These are phyloP conservation scores for Cryphonectria japonica DNA, from an alignment of 2,329 filamentous ascomycete genomes.

Conservation along the genomic window DNA sequence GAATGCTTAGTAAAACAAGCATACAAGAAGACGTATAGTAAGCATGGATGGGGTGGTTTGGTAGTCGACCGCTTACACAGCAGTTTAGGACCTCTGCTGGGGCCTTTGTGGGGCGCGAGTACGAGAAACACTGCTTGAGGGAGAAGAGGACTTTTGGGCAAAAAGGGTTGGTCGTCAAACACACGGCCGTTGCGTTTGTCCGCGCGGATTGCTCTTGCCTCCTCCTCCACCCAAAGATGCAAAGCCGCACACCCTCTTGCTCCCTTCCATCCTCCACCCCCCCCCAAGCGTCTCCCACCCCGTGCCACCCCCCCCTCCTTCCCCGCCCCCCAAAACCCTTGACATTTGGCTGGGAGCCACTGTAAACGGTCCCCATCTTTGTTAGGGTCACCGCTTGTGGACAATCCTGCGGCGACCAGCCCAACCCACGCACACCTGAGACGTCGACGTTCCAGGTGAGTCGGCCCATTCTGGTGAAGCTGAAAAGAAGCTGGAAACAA, in stretches of 20 bases:
- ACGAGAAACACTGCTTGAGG: not conserved
- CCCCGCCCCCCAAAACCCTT: not conserved
- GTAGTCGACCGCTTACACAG: conserved; percentile 12
- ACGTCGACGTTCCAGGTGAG: not conserved
- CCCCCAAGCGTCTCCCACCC: not conserved
- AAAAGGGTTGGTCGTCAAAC: conserved; percentile 1
- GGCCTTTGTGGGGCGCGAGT: not conserved
- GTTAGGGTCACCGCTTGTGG: not conserved
- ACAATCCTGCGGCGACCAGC: not conserved
- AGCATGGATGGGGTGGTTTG: conserved; percentile 3
- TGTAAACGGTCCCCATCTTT: not conserved
- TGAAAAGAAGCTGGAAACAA: not conserved
- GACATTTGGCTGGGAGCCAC: not conserved
- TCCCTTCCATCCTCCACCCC: not conserved
- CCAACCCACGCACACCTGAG: conserved; percentile 1
- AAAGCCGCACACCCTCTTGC: too few relatives aligned
- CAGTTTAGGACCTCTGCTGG: not conserved
- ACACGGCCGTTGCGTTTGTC: not conserved
- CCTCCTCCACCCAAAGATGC: not conserved
- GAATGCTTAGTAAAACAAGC: conserved; percentile 10
- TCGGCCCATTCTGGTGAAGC: not conserved
- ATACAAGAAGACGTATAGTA: not conserved
- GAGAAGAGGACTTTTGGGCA: not conserved
- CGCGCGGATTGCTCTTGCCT: not conserved
- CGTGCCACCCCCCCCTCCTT: not conserved